phyloP scores from a whole-genome alignment of 257 asterid genomes.

The Salvia miltiorrhiza region DNA sequence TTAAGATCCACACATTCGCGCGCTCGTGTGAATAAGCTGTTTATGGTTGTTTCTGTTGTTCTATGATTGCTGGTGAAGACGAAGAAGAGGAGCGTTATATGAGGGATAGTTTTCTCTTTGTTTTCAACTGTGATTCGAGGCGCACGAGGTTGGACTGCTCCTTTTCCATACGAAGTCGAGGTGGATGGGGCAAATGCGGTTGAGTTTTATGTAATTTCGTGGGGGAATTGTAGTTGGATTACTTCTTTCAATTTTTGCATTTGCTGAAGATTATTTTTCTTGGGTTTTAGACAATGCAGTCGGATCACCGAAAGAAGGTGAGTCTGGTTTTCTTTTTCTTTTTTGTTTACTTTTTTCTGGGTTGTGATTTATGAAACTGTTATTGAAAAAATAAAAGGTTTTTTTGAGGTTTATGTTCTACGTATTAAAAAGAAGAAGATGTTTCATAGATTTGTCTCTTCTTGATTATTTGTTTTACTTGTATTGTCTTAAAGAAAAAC shows the following conservation, averaged over 20 bases:
- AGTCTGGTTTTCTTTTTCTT: conserved; percentile 20
- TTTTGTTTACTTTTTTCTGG: not conserved
- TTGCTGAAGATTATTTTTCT: conserved; percentile 2
- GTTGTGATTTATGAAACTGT: not conserved
- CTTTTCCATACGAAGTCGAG: conserved; percentile 57
- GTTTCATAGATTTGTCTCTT: not conserved
- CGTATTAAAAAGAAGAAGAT: not conserved
- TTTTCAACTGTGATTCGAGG: conserved; percentile 36
- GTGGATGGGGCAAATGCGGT: conserved; percentile 82
- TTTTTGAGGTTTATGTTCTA: not conserved
- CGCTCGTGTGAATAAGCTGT: not conserved
- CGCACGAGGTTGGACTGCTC: conserved; percentile 55
- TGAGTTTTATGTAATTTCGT: conserved; percentile 29
- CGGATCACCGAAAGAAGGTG: conserved; percentile 83
- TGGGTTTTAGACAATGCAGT: conserved; percentile 52
- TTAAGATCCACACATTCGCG: conserved; percentile 42
- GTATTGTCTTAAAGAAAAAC: not conserved
- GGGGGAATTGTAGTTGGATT: not conserved
- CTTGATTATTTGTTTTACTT: conserved; percentile 1
- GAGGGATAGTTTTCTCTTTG: conserved; percentile 50
- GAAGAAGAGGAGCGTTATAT: conserved; percentile 35
- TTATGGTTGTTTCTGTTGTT: conserved; percentile 25
- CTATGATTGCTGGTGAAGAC: conserved; percentile 43
- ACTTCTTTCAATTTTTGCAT: conserved; percentile 7
- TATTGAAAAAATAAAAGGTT: not conserved